phyloP scores from a whole-genome alignment of 1,139 yeast genomes.

The Suhomyces bolitotheri region DNA sequence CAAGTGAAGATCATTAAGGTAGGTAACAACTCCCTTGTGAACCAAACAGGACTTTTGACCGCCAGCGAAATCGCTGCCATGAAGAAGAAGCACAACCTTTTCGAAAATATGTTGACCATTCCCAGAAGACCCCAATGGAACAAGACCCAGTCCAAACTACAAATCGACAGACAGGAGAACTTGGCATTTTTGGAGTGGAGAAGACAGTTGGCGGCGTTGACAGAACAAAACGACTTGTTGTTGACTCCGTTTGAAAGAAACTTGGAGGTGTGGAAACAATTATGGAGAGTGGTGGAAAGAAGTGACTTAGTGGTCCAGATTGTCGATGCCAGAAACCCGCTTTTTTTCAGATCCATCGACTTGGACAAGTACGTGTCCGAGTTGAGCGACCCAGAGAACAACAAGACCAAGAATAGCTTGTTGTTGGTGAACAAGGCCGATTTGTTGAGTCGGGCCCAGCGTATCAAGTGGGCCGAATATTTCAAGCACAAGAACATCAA shows the following conservation, averaged over 20 bases:
- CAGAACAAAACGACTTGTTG: slow-evolving; percentile 77
- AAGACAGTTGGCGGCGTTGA: slow-evolving; percentile 79
- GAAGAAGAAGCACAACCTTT: slow-evolving; percentile 66
- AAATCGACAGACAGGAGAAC: slow-evolving; percentile 85
- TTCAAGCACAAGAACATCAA: slow-evolving; percentile 68
- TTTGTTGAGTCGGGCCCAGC: slow-evolving; percentile 71
- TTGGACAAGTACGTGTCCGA: slow-evolving; percentile 82
- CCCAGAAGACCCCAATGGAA: slow-evolving; percentile 94
- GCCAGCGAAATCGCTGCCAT: slow-evolving; percentile 67
- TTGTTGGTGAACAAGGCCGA: slow-evolving; percentile 94
- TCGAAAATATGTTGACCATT: slow-evolving; percentile 81
- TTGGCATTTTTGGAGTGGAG: slow-evolving; percentile 94
- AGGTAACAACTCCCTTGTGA: slow-evolving; percentile 57
- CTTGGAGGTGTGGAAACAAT: slow-evolving; percentile 96
- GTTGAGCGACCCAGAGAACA: slow-evolving; percentile 51
- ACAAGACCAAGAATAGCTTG: slow-evolving; percentile 64
- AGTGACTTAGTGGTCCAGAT: slow-evolving; percentile 94
- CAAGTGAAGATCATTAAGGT: slow-evolving; percentile 83
- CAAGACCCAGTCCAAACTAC: slow-evolving; percentile 65
- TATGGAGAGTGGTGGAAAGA: slow-evolving; percentile 98
- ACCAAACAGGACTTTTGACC: slow-evolving; percentile 53
- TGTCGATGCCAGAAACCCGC: slow-evolving; percentile 96
- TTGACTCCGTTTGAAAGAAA: slow-evolving; percentile 97
- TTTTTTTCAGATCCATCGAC: slow-evolving; percentile 86
- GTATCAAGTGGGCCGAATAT: slow-evolving; percentile 84